Conservation (phyloP, 23 red algal genomes). For the Gracilaria domingensis region DNA sequence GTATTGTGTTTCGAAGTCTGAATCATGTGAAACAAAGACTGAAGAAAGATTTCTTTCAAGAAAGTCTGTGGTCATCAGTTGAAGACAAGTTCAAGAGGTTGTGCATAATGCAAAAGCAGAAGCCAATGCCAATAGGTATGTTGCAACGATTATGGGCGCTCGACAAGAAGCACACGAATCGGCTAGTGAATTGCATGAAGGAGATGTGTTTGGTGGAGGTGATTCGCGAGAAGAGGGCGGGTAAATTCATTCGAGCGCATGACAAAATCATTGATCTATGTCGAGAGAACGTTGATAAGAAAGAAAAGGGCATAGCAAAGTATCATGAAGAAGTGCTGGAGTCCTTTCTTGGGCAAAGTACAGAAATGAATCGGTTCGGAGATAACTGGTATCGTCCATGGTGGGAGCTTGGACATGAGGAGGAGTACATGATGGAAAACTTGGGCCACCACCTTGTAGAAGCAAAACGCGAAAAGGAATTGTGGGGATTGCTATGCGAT, state of each 20-base stretch:
- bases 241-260: background rate
- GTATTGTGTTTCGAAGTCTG: background rate
- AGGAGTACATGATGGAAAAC: conserved; percentile 13
- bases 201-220: background rate
- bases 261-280: conserved; percentile 17
- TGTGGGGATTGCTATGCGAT: too few relatives aligned
- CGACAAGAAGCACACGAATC: background rate
- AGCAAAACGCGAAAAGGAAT: too few relatives aligned
- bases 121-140: background rate
- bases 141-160: background rate
- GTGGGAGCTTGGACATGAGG: background rate
- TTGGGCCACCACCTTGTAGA: background rate
- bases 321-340: conserved; percentile 9
- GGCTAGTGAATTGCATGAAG: background rate
- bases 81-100: background rate
- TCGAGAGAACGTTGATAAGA: background rate
- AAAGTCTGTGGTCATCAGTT: background rate
- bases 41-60: background rate
- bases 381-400: conserved; percentile 2
- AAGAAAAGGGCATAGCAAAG: background rate
- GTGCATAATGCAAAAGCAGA: conserved; percentile 14
- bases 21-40: background rate
- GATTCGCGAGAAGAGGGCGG: background rate
- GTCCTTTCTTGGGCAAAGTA: background rate
- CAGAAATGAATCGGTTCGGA: background rate